Evolutionary conservation across 208 protist genomes (phyloP), one percentile per base, ranked within the genome.

Genomic region (Trypanosoma mega): DNA sequence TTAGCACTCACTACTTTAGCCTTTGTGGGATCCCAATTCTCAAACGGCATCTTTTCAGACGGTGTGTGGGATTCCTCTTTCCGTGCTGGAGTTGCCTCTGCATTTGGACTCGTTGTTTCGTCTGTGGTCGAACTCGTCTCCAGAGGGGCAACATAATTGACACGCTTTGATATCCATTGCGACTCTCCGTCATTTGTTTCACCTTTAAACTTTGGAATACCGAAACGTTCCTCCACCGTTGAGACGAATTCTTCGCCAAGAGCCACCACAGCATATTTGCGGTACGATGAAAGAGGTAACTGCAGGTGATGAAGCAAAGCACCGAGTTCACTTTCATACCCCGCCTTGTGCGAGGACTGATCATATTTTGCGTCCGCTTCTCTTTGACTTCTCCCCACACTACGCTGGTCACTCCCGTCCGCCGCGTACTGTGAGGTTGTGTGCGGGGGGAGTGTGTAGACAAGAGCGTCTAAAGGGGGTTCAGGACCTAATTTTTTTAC

Each of bases 401-500:
- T 24, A 36, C 21, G 18, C 18, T 0, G 26, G 21, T 49, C 21
- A 3, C 26, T 2, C 4, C 14, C 4, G 16, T 11, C 50, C 9
- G 3, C 4, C 26, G 50, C 29, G 30, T 4, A 16, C 16, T 18
- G 2, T 41, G 31, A 1, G n/a, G n/a, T n/a, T n/a, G n/a, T n/a
- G n/a, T 39, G 34, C 6, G 34, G 12, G 12, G 34, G 34, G 34
- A 12, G 24, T 50, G 12, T 2, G 21, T 34, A 20, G 12, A 18
- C 11, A 2, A 7, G 29, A 24, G 46, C 3, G 26, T 44, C 49
- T 31, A 29, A 29, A 30, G 44, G 24, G 21, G 61, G 59, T 46
- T 75, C 68, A 5, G 68, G 68, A 6, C 68, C 68, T 20, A 66
- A 53, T 58, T 70, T 59, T 27, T 52, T 51, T 8, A 44, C 34